phyloP scores from a whole-genome alignment of 2,329 filamentous ascomycete genomes.

The Neofusicoccum kwambonambiense region DNA sequence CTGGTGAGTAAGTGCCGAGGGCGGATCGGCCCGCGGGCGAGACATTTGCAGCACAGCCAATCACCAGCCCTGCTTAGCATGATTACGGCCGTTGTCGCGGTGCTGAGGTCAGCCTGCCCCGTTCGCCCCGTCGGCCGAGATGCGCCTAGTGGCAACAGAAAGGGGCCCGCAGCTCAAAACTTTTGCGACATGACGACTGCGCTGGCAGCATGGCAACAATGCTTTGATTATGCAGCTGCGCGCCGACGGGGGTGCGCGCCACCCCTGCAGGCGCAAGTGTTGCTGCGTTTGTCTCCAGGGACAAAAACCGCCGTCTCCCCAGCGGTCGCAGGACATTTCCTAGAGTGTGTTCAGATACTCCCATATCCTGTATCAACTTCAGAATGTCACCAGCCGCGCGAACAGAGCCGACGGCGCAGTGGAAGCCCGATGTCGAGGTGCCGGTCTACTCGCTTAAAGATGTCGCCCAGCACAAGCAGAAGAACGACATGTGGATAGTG shows the following conservation, averaged over 20 bases:
- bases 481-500: constrained; percentile 54
- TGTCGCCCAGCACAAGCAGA: constrained; percentile 51
- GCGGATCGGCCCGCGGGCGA: constrained; percentile 1
- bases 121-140: neutral
- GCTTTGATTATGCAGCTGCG: neutral
- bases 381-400: neutral
- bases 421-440: constrained; percentile 21
- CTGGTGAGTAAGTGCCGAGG: neutral
- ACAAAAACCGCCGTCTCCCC: neutral
- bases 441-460: constrained; percentile 39
- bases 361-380: neutral
- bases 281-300: no score
- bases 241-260: neutral
- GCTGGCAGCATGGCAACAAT: neutral
- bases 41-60: neutral
- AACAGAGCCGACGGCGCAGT: constrained; percentile 24
- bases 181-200: neutral
- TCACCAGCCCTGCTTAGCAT: neutral
- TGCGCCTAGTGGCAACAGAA: neutral
- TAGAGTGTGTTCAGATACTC: neutral
- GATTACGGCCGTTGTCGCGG: neutral
- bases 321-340: neutral
- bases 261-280: neutral
- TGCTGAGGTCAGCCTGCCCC: neutral
- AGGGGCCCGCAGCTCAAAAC: neutral